Base-by-base conservation (phyloP, 1,284 basidiomycete species). In the Apiotrichum gracile region DNA sequence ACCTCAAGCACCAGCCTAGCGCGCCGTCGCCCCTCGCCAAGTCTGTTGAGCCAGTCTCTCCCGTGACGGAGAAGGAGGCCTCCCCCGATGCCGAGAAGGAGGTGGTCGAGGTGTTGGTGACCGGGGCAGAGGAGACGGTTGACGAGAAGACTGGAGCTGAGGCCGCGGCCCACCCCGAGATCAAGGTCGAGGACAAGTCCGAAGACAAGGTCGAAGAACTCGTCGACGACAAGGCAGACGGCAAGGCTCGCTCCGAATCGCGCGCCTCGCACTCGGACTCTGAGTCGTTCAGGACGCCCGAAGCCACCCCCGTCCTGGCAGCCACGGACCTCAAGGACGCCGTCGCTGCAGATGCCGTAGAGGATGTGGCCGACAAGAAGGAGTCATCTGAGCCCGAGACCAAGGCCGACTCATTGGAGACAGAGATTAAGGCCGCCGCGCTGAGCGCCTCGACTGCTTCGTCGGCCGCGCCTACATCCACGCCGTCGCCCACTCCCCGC, bases 281-380 rank as follows among this genome's bases (percentile, higher is more conserved):
- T 12, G 43, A 45, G 43, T 45, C 43, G n/a, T 45, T 45, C 12
- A 31, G 29, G 4, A 45, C 43, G 6, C 43, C 43, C 27, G 43
- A 34, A 13, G 43, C 43, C 9, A 45, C 43, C 9, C 43, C 43
- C 4, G 29, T 22, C 2, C 39, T 34, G 12, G 31, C 19, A 21
- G 13, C n/a, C 24, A 7, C 29, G 17, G 29, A 21, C 19, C n/a
- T 22, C 5, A 3, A 3, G n/a, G 31, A 34, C 29, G 13, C 22
- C 37, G 39, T 27, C 26, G 35, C 29, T 39, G 31, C 47, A 5
- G 37, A 35, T 5, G 29, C 51, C 13, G 57, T 46, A 37, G 44
- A n/a, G 40, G 53, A 25, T 12, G 47, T 49, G 14, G 39, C 41
- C n/a, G 54, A 43, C 42, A 34, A 48, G 19, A 22, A 38, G 29